Base-by-base conservation (phyloP, 2,329 filamentous ascomycete species). In the Nothopassalora personata region DNA sequence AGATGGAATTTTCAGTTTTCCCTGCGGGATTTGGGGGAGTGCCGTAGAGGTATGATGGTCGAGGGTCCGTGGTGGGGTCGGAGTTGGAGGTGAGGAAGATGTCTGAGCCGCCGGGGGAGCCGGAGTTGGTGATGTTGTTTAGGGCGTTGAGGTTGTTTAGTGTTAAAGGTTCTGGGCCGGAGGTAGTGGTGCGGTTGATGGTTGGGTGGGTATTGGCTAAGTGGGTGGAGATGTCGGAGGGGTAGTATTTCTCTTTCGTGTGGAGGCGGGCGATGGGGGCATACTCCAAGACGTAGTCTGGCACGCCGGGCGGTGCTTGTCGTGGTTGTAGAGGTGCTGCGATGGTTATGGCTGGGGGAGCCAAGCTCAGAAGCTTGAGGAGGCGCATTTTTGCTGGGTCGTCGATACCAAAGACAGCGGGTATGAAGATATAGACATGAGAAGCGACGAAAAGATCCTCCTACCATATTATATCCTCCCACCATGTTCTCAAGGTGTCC, bases 1-100 rank as follows among this genome's bases (percentile, higher is more conserved):
- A 79, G 3, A 77, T 76, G 2, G 80, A 81, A 39, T 76, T 74
- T 1, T 76, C 70, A 0, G 81, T 85, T 57, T 79, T 77, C 6
- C 83, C 82, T 5, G 72, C 70, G 8, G 67, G 66, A 65, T 83
- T 77, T 0, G 85, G 85, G 6, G 72, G 74, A 0, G 81, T 78
- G 19, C 86, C 86, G 31, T 76, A 70, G 47, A 80, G 68, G 75
- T 77, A 80, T 15, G 60, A 52, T 1, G 78, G 78, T 31, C 74
- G 74, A 5, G 65, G 59, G 27, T 57, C 33, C 8, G 56, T 64
- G 3, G 62, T 66, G 31, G 66, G 55, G 59, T 79, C 73, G 54
- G 76, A 71, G 36, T 72, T 75, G 33, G 77, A 78, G 0, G 78
- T 79, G 7, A 80, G 72, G 60, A 74, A 80, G n/a, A 78, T 64